Base-by-base conservation (phyloP, 805 yeast species). In the Candida pseudoglaebosa region DNA sequence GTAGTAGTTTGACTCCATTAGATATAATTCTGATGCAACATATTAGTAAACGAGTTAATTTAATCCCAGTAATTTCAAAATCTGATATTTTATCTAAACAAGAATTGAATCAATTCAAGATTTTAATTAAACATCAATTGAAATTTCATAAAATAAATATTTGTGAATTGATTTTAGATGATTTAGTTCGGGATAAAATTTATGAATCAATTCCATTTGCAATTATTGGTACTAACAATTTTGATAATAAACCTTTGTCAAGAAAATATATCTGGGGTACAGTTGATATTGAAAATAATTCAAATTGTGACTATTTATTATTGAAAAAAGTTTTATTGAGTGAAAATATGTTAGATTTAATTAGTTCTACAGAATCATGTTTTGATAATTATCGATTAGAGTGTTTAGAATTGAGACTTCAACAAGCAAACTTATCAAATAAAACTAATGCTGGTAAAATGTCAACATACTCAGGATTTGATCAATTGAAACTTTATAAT, bases 261-360 rank as follows among this genome's bases (percentile, higher is more conserved):
- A 73, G 96, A 52, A 72, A 73, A 53, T 90, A 88, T 63, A 71
- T 67, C 13, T 90, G 96, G 96, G 97, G 97, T 0, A 59, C 76
- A 16, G 85, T 86, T 10, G 95, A 89, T 54, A 84, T 86, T 29
- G 95, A 85, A 53, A 82, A 87, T 56, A 75, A 73, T 14, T 59
- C 65, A 6, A 89, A 84, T 58, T 86, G 95, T 61, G 96, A 91
- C 56, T 88, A 88, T 53, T 46, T 61, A 20, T 70, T 70, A 43
- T 69, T 90, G 45, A 76, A 86, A 47, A 73, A 78, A 24, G 61
- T 87, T 28, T 63, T 90, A 35, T 68, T 90, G 61, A 72, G 81
- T 17, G 72, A 80, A 15, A 75, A 86, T 59, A 75, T 87, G 83
- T 73, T 84, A 36, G 96, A 89, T 53, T 72, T 90, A 47, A 78